Conservation (phyloP, 225 moss, liverwort and hornwort genomes). For the Climacium dendroides region DNA sequence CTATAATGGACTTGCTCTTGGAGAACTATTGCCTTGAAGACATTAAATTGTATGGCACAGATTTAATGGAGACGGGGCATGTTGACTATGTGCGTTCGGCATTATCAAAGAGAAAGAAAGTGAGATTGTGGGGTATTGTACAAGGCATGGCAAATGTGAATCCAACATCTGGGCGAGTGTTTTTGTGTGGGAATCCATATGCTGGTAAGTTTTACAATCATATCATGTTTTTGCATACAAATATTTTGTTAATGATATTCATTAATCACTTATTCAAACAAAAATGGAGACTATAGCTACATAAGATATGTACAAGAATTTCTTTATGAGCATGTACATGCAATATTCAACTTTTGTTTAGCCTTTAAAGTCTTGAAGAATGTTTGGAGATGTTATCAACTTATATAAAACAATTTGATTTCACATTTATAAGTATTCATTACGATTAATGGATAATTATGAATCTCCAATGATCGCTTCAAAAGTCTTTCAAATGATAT, state of each 20-base stretch:
- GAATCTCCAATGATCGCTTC: rapidly evolving
- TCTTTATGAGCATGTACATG: not conserved
- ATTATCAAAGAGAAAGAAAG: not conserved
- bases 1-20: not conserved
- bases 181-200: not conserved
- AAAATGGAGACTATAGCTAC: not conserved
- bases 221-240: not conserved
- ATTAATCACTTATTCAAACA: not conserved
- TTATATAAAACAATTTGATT: not conserved
- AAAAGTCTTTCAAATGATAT: not conserved
- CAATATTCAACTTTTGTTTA: not conserved
- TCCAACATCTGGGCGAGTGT: too few species aligned
- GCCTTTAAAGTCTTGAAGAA: not conserved
- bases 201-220: not conserved
- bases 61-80: rapidly evolving
- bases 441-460: not conserved
- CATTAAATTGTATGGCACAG: rapidly evolving
- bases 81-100: not conserved
- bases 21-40: not conserved
- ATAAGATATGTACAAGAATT: not conserved
- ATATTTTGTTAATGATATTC: not conserved
- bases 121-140: not conserved
- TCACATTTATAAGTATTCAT: not conserved
- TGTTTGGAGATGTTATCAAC: rapidly evolving
- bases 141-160: not conserved